These are phyloP conservation scores for Bonia amplexicaulis DNA, from an alignment of 176 grass and related monocot species.

Conservation along the genomic window DNA sequence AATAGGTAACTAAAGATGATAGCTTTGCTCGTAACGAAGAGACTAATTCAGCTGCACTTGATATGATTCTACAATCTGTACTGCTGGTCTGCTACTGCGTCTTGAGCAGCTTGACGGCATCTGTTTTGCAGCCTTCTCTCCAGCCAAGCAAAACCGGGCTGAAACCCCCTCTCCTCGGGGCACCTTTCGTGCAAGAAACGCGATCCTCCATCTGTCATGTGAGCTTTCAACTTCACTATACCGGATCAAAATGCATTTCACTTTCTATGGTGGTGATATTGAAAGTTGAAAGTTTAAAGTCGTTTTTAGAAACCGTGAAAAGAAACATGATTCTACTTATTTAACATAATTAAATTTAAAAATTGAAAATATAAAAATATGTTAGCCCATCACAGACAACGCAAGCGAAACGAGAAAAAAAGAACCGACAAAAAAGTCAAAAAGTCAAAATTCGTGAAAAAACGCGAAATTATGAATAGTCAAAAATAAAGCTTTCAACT, in stretches of 20 bases:
- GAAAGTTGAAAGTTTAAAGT: no score
- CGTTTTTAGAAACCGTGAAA: no score
- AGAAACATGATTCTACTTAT: no score
- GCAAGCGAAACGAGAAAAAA: no score
- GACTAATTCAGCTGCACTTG: constrained; percentile 20
- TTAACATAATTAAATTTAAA: no score
- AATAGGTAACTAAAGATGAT: background rate
- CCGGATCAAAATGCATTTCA: no score
- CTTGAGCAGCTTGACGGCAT: background rate
- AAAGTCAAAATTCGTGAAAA: no score
- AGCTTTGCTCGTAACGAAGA: constrained; percentile 29
- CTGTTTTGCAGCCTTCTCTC: constrained; percentile 17
- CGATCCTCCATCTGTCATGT: background rate
- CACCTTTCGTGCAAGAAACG: background rate
- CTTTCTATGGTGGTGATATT: no score
- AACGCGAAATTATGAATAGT: no score
- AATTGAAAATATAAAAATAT: no score
- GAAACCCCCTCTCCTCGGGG: background rate
- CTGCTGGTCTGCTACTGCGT: background rate
- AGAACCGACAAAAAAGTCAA: no score
- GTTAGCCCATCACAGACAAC: no score
- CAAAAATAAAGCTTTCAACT: background rate
- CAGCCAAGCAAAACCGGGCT: constrained; percentile 1
- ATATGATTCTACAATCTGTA: background rate
- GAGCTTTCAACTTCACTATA: background rate